Evolutionary conservation across 1,284 basidiomycete species (phyloP).

Genomic region (Leucoagaricus sp.): DNA sequence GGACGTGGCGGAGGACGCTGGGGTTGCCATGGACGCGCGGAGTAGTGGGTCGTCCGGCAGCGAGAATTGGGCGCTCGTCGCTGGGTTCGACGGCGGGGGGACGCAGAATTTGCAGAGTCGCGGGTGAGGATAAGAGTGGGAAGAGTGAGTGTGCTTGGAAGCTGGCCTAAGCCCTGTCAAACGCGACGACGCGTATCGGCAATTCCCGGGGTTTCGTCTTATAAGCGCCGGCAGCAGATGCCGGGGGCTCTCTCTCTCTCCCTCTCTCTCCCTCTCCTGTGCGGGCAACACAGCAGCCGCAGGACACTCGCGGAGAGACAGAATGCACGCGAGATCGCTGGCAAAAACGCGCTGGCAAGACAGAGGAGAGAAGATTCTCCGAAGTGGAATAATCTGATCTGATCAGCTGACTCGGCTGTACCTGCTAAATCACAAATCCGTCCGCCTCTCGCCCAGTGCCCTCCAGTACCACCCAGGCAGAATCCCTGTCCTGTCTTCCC

Average conservation of each 20-base stretch:
- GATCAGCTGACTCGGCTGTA: constrained; percentile 34
- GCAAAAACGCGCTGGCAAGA: constrained; percentile 15
- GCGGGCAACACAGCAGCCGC: neutral
- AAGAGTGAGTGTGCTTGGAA: constrained; percentile 33
- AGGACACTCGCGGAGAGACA: neutral
- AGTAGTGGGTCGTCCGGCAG: constrained; percentile 17
- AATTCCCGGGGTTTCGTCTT: constrained; percentile 42
- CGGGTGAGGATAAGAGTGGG: constrained; percentile 32
- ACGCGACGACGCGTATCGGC: constrained; percentile 58
- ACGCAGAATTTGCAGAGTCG: constrained; percentile 38
- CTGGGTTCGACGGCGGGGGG: constrained; percentile 37
- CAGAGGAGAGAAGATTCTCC: constrained; percentile 1
- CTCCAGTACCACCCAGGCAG: constrained; percentile 68
- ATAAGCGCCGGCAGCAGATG: constrained; percentile 24
- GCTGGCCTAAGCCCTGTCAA: constrained; percentile 31
- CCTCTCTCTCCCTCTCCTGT: neutral
- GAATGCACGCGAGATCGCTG: neutral
- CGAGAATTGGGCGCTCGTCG: constrained; percentile 33
- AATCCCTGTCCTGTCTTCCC: constrained; percentile 75
- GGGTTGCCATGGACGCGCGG: constrained; percentile 67
- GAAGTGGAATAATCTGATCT: constrained; percentile 14
- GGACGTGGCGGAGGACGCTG: constrained; percentile 75
- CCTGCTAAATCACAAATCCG: constrained; percentile 21
- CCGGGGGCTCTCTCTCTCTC: constrained; percentile 21
- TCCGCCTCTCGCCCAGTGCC: constrained; percentile 22